Percentiles rank a stretch among this genome's conserved stretches.
Conservation (phyloP, 257 asterid genomes). For the Salvia splendens region DNA sequence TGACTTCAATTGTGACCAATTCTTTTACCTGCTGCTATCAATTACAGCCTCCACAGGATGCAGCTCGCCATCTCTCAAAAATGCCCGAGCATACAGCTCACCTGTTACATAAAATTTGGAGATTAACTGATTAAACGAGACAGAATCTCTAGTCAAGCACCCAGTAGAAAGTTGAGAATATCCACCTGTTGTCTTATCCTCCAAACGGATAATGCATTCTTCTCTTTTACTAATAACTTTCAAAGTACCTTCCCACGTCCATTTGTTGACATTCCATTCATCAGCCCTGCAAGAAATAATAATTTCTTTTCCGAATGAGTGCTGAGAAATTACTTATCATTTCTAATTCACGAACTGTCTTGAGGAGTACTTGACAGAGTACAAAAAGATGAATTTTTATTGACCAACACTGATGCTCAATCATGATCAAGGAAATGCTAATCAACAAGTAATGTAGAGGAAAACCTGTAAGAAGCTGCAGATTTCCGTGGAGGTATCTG, state of each 20-base stretch:
- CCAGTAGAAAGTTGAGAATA: conserved; percentile 21
- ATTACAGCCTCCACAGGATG: conserved; percentile 98
- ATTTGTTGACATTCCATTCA: conserved; percentile 97
- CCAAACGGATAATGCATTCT: conserved; percentile 88
- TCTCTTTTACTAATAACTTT: conserved; percentile 87
- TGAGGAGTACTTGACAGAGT: too few species aligned
- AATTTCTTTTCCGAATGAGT: conserved; percentile 16
- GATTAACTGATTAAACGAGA: conserved; percentile 9
- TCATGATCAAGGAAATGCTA: conserved; percentile 15
- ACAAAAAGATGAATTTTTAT: too few species aligned
- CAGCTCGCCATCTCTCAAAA: conserved; percentile 94
- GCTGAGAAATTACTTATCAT: background rate
- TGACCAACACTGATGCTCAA: background rate
- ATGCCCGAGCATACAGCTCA: conserved; percentile 96
- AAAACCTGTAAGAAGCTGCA: conserved; percentile 95
- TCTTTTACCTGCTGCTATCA: conserved; percentile 94
- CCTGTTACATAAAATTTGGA: conserved; percentile 46
- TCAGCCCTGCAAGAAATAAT: conserved; percentile 71
- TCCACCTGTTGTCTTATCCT: conserved; percentile 86
- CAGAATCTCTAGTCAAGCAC: conserved; percentile 18
- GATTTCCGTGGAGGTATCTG: conserved; percentile 97
- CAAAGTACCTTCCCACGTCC: conserved; percentile 97
- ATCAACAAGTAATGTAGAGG: conserved; percentile 24
- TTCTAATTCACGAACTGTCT: conserved; percentile 2
- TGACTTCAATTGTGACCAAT: conserved; percentile 13